A percentile compares a stretch with the other conserved stretches of the same genome.
Conservation (phyloP, 108 stramenopile genomes). For the Nitzschia sp. region DNA sequence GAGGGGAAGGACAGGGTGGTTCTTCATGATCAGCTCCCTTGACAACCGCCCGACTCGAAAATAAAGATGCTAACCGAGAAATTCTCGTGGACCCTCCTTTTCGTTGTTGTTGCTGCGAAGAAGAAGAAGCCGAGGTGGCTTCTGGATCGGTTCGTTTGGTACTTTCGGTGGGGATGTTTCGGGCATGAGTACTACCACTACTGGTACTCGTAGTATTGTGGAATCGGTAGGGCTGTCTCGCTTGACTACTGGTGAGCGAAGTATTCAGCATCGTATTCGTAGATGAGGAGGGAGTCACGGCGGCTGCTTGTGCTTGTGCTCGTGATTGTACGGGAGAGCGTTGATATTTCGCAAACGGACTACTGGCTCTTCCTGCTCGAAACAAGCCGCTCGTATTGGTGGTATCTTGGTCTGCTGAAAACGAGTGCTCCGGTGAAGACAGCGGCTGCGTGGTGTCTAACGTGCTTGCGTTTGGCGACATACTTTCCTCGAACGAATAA, state of each 20-base stretch:
- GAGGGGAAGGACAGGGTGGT: constrained; percentile 19
- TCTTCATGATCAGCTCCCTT: background rate
- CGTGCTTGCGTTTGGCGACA: background rate
- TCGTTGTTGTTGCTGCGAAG: too few relatives aligned
- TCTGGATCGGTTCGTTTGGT: background rate
- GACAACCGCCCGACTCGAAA: constrained; percentile 32
- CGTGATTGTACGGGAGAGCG: background rate
- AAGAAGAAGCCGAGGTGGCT: background rate
- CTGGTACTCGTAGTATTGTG: too few relatives aligned
- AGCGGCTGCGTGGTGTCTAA: constrained; percentile 1
- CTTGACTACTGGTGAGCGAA: too few relatives aligned
- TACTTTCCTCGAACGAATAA: constrained; percentile 18
- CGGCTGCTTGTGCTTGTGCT: background rate
- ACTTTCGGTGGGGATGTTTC: too few relatives aligned
- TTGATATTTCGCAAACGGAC: background rate
- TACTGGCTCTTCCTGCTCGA: background rate
- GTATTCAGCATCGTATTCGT: too few relatives aligned
- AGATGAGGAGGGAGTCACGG: background rate
- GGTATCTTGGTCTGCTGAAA: background rate
- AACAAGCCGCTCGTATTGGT: too few relatives aligned
- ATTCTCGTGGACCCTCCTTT: constrained; percentile 17
- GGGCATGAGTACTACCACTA: too few relatives aligned
- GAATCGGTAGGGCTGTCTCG: too few relatives aligned
- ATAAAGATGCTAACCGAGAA: constrained; percentile 39
- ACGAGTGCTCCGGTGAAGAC: constrained; percentile 15